Conservation (phyloP, 2,329 filamentous ascomycete genomes). For the Didymella lethalis region DNA sequence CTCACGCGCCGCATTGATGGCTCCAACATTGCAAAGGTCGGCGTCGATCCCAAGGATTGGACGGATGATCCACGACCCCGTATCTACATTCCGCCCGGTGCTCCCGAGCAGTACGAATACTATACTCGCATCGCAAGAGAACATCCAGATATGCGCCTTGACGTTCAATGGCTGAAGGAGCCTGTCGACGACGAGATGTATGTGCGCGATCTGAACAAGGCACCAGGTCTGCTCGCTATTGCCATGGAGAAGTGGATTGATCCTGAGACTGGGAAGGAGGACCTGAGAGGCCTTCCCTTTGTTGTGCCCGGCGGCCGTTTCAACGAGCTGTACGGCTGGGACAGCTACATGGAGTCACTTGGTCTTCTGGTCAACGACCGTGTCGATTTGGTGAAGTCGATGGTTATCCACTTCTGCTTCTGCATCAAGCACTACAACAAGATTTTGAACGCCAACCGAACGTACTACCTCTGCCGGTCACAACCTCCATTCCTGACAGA, state of each 20-base stretch:
- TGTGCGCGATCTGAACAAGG: constrained; percentile 82
- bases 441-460: constrained; percentile 94
- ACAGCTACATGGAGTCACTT: constrained; percentile 97
- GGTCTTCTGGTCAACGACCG: constrained; percentile 87
- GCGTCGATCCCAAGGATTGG: constrained; percentile 93
- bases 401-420: constrained; percentile 97
- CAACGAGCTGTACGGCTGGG: constrained; percentile 99
- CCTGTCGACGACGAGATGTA: constrained; percentile 78
- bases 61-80: constrained; percentile 86
- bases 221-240: constrained; percentile 87
- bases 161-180: constrained; percentile 81
- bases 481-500: constrained; percentile 97
- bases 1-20: constrained; percentile 90
- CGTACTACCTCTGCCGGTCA: constrained; percentile 92
- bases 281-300: constrained; percentile 83
- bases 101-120: constrained; percentile 87
- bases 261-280: constrained; percentile 71
- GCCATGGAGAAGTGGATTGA: constrained; percentile 81
- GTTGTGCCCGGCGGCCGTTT: constrained; percentile 97
- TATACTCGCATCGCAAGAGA: constrained; percentile 82
- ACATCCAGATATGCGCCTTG: constrained; percentile 82
- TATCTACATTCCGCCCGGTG: constrained; percentile 87
- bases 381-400: constrained; percentile 86
- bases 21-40: constrained; percentile 84
- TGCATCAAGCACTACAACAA: constrained; percentile 98